A percentile compares a stretch with the other conserved stretches of the same genome.
Conservation (phyloP, 2,329 filamentous ascomycete species). For the Berkeleyomyces basicola region DNA sequence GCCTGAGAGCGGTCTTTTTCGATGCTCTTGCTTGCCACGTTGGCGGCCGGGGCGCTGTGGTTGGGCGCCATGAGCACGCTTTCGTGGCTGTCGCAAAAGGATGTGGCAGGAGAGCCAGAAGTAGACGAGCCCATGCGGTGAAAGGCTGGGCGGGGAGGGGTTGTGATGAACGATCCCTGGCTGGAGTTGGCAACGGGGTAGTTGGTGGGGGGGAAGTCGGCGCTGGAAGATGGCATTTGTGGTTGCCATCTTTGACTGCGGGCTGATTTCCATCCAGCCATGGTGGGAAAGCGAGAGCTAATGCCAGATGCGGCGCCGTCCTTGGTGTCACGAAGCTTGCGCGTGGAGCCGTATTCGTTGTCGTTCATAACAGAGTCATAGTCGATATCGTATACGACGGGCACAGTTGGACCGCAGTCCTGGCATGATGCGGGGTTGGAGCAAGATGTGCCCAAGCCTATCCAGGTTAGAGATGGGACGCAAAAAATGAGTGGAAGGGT, state of each 20-base stretch:
- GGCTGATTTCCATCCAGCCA: conserved; percentile 32
- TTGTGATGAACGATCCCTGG: conserved; percentile 62
- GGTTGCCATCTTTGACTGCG: conserved; percentile 22
- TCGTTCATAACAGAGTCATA: conserved; percentile 54
- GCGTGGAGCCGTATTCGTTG: conserved; percentile 27
- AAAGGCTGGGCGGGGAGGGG: conserved; percentile 31
- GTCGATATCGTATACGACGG: conserved; percentile 33
- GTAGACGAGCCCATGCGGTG: conserved; percentile 35
- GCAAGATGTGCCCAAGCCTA: not conserved
- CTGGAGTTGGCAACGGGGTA: conserved; percentile 45
- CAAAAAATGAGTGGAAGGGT: conserved; percentile 8
- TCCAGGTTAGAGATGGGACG: conserved; percentile 15
- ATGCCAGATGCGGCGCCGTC: conserved; percentile 49
- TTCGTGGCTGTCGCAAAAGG: conserved; percentile 43
- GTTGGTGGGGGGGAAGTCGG: conserved; percentile 70
- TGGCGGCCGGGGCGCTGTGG: conserved; percentile 24
- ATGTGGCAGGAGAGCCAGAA: conserved; percentile 45
- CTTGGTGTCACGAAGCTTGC: conserved; percentile 15
- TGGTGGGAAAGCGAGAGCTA: conserved; percentile 40
- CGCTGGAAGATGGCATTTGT: conserved; percentile 45
- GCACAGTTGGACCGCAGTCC: conserved; percentile 15
- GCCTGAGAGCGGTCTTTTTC: conserved; percentile 44
- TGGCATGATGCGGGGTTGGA: not conserved
- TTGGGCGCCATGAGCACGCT: conserved; percentile 31
- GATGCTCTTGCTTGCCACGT: conserved; percentile 18